A percentile compares a stretch with the other conserved stretches of the same genome.
Evolutionary conservation across 805 yeast species (phyloP).

Genomic region (Candida schatavii): DNA sequence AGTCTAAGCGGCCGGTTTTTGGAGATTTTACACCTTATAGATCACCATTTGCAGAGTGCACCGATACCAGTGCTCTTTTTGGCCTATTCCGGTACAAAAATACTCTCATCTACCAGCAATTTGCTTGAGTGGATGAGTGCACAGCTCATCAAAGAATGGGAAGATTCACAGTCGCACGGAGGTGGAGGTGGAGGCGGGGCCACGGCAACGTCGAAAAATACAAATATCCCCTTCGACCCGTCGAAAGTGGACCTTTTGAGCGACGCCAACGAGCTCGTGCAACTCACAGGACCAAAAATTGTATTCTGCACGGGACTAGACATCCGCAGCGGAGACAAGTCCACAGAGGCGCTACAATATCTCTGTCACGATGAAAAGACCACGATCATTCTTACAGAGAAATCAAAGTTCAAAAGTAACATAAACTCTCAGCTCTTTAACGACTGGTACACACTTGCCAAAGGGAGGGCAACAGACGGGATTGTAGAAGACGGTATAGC

Average conservation of each 20-base stretch:
- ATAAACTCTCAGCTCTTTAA: slow-evolving; percentile 48
- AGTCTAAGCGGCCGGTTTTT: slow-evolving; percentile 77
- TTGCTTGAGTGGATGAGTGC: slow-evolving; percentile 97
- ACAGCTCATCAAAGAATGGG: slow-evolving; percentile 83
- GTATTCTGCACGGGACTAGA: slow-evolving; percentile 74
- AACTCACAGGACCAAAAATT: slow-evolving; percentile 67
- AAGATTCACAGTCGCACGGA: slow-evolving; percentile 29
- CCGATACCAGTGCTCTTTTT: slow-evolving; percentile 71
- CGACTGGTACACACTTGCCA: slow-evolving; percentile 51
- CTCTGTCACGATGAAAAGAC: slow-evolving; percentile 65
- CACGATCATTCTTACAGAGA: slow-evolving; percentile 74
- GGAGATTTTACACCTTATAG: slow-evolving; percentile 74
- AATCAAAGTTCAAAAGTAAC: slow-evolving; percentile 44
- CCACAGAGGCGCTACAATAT: slow-evolving; percentile 49
- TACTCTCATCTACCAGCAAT: slow-evolving; percentile 76
- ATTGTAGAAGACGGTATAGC: slow-evolving; percentile 58
- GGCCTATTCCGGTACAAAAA: slow-evolving; percentile 77
- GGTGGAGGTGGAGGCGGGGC: slow-evolving; percentile 4
- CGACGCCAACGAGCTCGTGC: slow-evolving; percentile 53
- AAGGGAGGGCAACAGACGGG: slow-evolving; percentile 20
- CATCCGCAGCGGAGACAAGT: slow-evolving; percentile 59
- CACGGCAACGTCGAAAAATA: slow-evolving; percentile 31
- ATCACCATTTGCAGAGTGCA: slow-evolving; percentile 55
- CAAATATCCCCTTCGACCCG: slow-evolving; percentile 77
- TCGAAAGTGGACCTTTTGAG: slow-evolving; percentile 54